These are phyloP conservation scores for Lasiodiplodia theobromae DNA, from an alignment of 2,329 filamentous ascomycete genomes.

Conservation along the genomic window DNA sequence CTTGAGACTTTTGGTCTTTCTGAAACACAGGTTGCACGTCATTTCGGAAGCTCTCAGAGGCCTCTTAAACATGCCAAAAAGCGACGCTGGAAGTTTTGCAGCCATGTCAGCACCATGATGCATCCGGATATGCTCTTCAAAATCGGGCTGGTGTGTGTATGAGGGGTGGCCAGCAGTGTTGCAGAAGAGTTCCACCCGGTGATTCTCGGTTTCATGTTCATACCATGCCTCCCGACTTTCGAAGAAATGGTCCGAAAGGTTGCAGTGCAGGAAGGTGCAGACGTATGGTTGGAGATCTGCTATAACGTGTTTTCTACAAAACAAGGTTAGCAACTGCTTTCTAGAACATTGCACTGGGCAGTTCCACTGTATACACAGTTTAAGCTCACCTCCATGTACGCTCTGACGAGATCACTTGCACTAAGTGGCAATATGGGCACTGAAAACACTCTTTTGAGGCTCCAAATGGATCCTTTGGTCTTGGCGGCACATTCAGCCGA, in stretches of 20 bases:
- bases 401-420: no score
- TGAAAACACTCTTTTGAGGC: no score
- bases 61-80: slow-evolving; percentile 8
- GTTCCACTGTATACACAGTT: no score
- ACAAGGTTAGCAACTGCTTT: neutral
- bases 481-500: no score
- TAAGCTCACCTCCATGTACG: no score
- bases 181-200: slow-evolving; percentile 29
- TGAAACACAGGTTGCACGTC: slow-evolving; percentile 29
- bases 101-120: slow-evolving; percentile 5
- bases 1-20: slow-evolving; percentile 24
- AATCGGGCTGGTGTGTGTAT: neutral
- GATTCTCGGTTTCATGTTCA: slow-evolving; percentile 30
- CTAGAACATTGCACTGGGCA: no score
- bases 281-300: slow-evolving; percentile 31
- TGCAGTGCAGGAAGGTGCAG: slow-evolving; percentile 31
- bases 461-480: no score
- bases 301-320: slow-evolving; percentile 30
- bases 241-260: slow-evolving; percentile 27
- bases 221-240: slow-evolving; percentile 30
- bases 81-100: neutral
- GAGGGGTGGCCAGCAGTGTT: slow-evolving; percentile 28
- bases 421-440: no score
- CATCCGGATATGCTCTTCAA: slow-evolving; percentile 29
- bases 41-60: neutral